These are phyloP conservation scores for Pleurotus giganteus DNA, from an alignment of 768 basidiomycete genomes.

Conservation along the genomic window DNA sequence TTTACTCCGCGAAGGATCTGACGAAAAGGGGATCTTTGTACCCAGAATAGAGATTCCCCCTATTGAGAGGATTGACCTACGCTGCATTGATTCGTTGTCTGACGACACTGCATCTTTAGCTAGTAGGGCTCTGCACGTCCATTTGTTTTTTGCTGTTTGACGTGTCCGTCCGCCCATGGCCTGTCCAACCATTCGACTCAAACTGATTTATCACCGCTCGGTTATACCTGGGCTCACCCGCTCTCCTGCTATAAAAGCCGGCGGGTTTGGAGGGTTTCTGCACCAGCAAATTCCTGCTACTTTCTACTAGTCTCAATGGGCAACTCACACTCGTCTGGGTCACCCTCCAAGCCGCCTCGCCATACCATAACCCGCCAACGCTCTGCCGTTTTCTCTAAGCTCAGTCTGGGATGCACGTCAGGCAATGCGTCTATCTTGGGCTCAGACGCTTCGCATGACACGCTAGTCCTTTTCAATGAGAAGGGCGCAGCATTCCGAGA, in stretches of 20 bases:
- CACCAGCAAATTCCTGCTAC: slow-evolving; percentile 8
- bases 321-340: slow-evolving; percentile 11
- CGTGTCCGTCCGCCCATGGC: not conserved
- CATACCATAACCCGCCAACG: slow-evolving; percentile 29
- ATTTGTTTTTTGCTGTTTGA: slow-evolving; percentile 11
- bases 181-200: slow-evolving; percentile 9
- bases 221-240: not conserved
- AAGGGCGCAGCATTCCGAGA: slow-evolving; percentile 15
- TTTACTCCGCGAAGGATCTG: slow-evolving; percentile 9
- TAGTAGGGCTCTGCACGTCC: slow-evolving; percentile 10
- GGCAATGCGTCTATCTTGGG: slow-evolving; percentile 30
- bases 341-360: slow-evolving; percentile 7
- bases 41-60: slow-evolving; percentile 8
- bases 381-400: slow-evolving; percentile 34
- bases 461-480: slow-evolving; percentile 28
- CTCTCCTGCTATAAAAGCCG: slow-evolving; percentile 6
- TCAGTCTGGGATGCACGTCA: slow-evolving; percentile 39
- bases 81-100: slow-evolving; percentile 7
- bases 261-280: not conserved
- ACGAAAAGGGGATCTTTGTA: slow-evolving; percentile 5
- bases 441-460: slow-evolving; percentile 38
- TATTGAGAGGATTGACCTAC: slow-evolving; percentile 1
- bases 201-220: not conserved
- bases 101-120: slow-evolving; percentile 9
- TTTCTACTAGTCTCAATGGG: slow-evolving; percentile 15